These are phyloP conservation scores for Nevesoporus exiguus DNA, from an alignment of 768 basidiomycete species.

Conservation along the genomic window DNA sequence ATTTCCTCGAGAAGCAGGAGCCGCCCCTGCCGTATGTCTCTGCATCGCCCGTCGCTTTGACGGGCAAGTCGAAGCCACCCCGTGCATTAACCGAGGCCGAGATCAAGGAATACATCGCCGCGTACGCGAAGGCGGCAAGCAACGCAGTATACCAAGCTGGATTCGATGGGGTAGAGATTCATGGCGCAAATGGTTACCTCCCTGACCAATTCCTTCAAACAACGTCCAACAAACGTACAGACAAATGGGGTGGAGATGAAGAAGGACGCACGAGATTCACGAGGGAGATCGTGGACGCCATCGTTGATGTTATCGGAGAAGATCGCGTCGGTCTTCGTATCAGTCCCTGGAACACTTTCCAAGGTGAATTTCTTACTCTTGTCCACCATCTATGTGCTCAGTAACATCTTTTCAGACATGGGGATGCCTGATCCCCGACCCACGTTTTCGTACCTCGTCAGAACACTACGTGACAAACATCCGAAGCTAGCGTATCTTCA, in stretches of 20 bases:
- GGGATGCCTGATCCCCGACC: conserved; percentile 27
- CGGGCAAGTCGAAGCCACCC: too few relatives aligned
- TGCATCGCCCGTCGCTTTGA: too few relatives aligned
- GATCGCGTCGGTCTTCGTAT: background rate
- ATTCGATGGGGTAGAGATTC: too few relatives aligned
- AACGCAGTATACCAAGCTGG: background rate
- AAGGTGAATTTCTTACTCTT: background rate
- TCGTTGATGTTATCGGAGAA: background rate
- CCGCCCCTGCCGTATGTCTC: too few relatives aligned
- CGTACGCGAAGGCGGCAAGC: background rate
- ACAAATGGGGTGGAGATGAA: background rate
- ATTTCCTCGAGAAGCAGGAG: too few relatives aligned
- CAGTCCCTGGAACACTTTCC: background rate
- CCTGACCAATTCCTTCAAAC: background rate
- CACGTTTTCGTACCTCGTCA: conserved; percentile 45
- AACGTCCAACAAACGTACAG: background rate
- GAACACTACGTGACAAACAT: background rate
- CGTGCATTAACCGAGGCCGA: too few relatives aligned
- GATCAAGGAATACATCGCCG: background rate
- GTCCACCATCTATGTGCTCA: background rate
- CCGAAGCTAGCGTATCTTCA: background rate
- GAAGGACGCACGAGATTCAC: too few relatives aligned
- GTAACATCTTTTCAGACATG: conserved; percentile 39
- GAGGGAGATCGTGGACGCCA: background rate
- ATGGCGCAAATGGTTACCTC: background rate